Evolutionary conservation across 805 yeast species (phyloP).

Genomic region (Jamesozyma spencerorum): DNA sequence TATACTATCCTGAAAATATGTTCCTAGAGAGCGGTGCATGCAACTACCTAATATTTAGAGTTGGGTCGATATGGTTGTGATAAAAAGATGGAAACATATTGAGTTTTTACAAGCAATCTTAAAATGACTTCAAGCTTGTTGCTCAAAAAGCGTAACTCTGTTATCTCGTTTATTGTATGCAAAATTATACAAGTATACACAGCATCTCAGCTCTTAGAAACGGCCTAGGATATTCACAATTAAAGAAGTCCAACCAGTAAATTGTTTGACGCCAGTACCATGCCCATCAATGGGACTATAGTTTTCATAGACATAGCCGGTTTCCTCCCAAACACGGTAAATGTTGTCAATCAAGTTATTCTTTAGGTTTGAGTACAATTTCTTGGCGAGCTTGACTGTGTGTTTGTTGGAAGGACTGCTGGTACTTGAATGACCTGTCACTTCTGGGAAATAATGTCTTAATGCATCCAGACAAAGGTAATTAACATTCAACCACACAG

Average conservation of each 20-base stretch:
- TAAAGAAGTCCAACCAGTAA: constrained; percentile 89
- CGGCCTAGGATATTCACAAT: constrained; percentile 63
- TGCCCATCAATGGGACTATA: constrained; percentile 70
- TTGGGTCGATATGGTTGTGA: too few species aligned
- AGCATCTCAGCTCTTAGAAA: too few species aligned
- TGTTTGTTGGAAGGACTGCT: neutral
- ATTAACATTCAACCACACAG: constrained; percentile 88
- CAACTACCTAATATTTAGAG: too few species aligned
- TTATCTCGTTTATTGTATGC: too few species aligned
- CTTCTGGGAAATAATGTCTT: constrained; percentile 39
- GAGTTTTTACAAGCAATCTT: too few species aligned
- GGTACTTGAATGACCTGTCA: constrained; percentile 15
- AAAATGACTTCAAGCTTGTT: too few species aligned
- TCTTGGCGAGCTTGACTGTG: constrained; percentile 30
- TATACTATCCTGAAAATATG: too few species aligned
- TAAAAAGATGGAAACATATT: too few species aligned
- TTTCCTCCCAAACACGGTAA: constrained; percentile 54
- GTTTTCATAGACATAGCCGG: constrained; percentile 88
- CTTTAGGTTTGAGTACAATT: constrained; percentile 52
- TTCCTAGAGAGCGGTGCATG: too few species aligned
- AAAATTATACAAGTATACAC: neutral
- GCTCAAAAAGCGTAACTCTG: too few species aligned
- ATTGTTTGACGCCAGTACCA: constrained; percentile 77
- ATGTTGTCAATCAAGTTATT: constrained; percentile 60
- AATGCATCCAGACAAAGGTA: constrained; percentile 70